Evolutionary conservation across 2,329 filamentous ascomycete species (phyloP).

Genomic region (Venturia aucupariae): DNA sequence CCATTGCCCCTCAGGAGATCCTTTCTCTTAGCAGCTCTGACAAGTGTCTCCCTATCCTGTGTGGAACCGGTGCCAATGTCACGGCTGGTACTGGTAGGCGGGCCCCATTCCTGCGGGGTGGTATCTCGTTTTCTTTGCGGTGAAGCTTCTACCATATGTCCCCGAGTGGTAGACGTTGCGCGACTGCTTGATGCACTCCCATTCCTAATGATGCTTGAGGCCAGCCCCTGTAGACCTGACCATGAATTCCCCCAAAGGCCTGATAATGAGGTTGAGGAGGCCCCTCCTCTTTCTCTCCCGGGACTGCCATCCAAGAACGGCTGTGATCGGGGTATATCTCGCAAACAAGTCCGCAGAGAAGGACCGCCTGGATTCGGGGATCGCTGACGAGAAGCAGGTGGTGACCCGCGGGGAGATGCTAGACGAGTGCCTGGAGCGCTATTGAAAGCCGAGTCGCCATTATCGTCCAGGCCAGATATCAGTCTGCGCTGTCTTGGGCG

Average conservation of each 20-base stretch:
- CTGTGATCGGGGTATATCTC: conserved; percentile 3
- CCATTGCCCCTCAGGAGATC: conserved; percentile 37
- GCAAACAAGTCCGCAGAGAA: conserved; percentile 25
- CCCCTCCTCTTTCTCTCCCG: conserved; percentile 16
- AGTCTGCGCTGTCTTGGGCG: conserved; percentile 38
- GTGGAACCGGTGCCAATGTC: conserved; percentile 36
- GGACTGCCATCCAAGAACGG: conserved; percentile 4
- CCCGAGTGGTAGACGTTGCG: conserved; percentile 24
- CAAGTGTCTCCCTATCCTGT: conserved; percentile 37
- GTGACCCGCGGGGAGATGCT: conserved; percentile 29
- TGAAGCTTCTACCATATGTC: conserved; percentile 23
- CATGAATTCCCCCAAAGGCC: conserved; percentile 40
- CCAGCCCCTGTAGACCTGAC: conserved; percentile 40
- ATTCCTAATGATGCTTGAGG: conserved; percentile 38
- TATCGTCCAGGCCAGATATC: conserved; percentile 39
- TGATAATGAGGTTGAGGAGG: conserved; percentile 22
- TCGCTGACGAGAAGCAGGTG: conserved; percentile 29
- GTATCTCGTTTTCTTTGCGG: conserved; percentile 28
- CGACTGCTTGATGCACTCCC: conserved; percentile 17
- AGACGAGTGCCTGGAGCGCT: conserved; percentile 24
- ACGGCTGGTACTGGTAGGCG: conserved; percentile 22
- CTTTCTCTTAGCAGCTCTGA: conserved; percentile 41
- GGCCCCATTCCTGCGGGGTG: conserved; percentile 40
- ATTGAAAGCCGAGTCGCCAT: conserved; percentile 27
- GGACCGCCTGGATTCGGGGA: conserved; percentile 30